Percentiles rank a stretch among this genome's conserved stretches.
Conservation (phyloP, 495 filamentous ascomycete genomes). For the Daldinia grandis region DNA sequence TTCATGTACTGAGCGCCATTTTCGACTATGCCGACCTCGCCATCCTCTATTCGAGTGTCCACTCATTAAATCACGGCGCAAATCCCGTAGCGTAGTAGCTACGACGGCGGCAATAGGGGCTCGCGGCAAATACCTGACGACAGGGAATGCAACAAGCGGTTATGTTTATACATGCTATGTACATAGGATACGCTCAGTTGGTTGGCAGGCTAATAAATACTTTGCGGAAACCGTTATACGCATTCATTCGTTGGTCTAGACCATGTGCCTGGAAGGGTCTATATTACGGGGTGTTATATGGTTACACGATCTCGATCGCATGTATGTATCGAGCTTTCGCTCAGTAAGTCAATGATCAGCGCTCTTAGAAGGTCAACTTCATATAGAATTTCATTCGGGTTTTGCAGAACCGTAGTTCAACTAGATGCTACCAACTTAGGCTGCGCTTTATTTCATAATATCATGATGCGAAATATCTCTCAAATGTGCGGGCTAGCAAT, state of each 20-base stretch:
- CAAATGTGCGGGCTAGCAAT: neutral
- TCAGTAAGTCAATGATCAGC: neutral
- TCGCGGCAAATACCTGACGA: neutral
- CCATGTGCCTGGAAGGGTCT: neutral
- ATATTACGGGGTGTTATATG: neutral
- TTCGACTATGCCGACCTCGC: neutral
- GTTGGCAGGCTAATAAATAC: neutral
- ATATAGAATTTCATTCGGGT: neutral
- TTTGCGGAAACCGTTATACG: neutral
- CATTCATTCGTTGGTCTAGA: slow-evolving; percentile 20
- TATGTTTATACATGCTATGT: slow-evolving; percentile 8
- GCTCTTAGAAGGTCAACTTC: neutral
- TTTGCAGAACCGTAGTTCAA: neutral
- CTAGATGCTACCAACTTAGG: neutral
- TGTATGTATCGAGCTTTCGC: neutral
- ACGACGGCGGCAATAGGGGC: slow-evolving; percentile 1
- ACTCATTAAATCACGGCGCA: neutral
- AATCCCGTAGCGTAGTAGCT: slow-evolving; percentile 4
- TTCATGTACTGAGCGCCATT: neutral
- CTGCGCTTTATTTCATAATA: neutral
- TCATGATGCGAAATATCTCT: neutral
- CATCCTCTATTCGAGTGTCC: neutral
- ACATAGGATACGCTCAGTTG: neutral
- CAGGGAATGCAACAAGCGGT: neutral
- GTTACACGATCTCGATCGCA: slow-evolving; percentile 38